phyloP scores from a whole-genome alignment of 2,329 filamentous ascomycete genomes.

The Epichloe coenophiala region DNA sequence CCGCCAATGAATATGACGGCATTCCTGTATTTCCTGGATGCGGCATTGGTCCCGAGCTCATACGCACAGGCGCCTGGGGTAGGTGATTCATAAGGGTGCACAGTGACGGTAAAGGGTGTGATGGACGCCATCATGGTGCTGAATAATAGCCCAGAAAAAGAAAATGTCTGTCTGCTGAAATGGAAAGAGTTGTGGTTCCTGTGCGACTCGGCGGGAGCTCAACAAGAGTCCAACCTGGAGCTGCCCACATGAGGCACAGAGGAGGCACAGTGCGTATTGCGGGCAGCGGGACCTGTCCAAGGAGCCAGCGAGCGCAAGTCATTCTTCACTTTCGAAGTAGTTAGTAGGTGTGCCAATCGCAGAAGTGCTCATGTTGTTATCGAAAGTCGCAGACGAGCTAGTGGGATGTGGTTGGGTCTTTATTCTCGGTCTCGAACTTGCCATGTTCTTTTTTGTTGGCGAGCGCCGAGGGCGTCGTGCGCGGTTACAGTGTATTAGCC shows the following conservation, averaged over 20 bases:
- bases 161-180: neutral
- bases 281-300: no score
- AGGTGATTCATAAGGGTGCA: slow-evolving; percentile 31
- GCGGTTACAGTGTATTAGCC: neutral
- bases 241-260: neutral
- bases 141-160: neutral
- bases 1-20: slow-evolving; percentile 59
- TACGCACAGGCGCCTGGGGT: slow-evolving; percentile 30
- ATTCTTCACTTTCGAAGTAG: no score
- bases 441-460: no score
- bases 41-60: slow-evolving; percentile 25
- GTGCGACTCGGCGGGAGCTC: neutral
- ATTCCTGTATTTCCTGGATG: slow-evolving; percentile 38
- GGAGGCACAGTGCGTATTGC: neutral
- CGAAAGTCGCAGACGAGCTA: no score
- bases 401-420: no score
- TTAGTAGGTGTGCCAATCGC: no score
- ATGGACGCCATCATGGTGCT: slow-evolving; percentile 14
- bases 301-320: no score
- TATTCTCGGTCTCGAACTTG: no score
- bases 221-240: neutral
- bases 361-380: no score
- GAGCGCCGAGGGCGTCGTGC: no score
- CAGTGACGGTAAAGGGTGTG: slow-evolving; percentile 27
- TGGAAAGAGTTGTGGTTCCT: neutral